Conservation (phyloP, 2,329 filamentous ascomycete species). For the Xylariaceae sp. region DNA sequence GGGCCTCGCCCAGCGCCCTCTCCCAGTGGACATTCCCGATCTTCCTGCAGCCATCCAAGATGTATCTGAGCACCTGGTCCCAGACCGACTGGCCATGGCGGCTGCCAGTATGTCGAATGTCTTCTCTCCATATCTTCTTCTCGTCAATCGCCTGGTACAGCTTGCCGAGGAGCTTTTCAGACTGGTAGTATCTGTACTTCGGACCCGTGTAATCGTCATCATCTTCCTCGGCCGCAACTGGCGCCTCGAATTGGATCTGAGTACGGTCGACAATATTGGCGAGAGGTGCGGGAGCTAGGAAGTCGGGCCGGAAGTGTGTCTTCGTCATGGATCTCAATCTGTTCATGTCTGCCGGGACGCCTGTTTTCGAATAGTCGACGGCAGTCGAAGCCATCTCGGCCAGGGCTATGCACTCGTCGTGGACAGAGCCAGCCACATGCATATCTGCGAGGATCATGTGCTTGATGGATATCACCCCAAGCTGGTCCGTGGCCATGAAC, state of each 20-base stretch:
- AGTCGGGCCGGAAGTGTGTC: conserved; percentile 41
- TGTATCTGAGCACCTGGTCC: conserved; percentile 29
- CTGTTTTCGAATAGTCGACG: conserved; percentile 72
- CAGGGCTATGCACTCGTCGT: conserved; percentile 44
- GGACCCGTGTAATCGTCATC: conserved; percentile 39
- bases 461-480: conserved; percentile 49
- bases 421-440: conserved; percentile 38
- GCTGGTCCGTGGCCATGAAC: conserved; percentile 25
- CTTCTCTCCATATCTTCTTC: conserved; percentile 50
- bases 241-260: conserved; percentile 31
- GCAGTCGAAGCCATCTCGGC: conserved; percentile 62
- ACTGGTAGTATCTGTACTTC: conserved; percentile 53
- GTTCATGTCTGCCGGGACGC: conserved; percentile 46
- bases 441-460: conserved; percentile 61
- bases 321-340: conserved; percentile 32
- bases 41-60: conserved; percentile 20
- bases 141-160: conserved; percentile 71
- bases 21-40: conserved; percentile 28
- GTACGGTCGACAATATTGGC: conserved; percentile 37
- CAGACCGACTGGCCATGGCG: conserved; percentile 32
- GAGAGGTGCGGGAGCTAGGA: conserved; percentile 40
- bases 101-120: conserved; percentile 31
- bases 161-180: conserved; percentile 59
- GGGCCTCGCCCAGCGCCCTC: conserved; percentile 29
- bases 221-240: conserved; percentile 30